Percentiles rank a stretch among this genome's conserved stretches.
These are phyloP conservation scores for Russula griseocarnosa DNA, from an alignment of 768 basidiomycete species.

Conservation along the genomic window DNA sequence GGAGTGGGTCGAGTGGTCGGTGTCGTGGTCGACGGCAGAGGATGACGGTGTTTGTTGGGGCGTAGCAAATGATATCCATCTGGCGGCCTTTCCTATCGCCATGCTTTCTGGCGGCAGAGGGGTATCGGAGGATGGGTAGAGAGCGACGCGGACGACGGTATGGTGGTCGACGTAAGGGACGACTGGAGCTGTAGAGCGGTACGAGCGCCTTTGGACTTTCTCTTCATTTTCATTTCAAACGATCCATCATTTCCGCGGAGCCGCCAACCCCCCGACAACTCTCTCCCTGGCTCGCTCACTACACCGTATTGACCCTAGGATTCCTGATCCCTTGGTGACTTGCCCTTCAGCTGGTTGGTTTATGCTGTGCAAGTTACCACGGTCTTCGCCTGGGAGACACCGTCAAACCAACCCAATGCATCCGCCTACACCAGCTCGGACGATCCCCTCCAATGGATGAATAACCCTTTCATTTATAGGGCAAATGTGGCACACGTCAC, in stretches of 20 bases:
- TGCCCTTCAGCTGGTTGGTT: too few relatives aligned
- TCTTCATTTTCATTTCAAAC: neutral
- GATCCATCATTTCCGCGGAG: conserved; percentile 13
- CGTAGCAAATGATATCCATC: conserved; percentile 25
- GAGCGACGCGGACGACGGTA: neutral
- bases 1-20: conserved; percentile 33
- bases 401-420: too few relatives aligned
- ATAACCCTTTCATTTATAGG: too few relatives aligned
- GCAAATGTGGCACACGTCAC: neutral
- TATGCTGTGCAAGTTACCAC: neutral
- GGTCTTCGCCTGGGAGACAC: too few relatives aligned
- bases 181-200: neutral
- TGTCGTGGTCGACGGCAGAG: conserved; percentile 4
- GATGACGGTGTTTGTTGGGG: conserved; percentile 21
- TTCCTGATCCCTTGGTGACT: too few relatives aligned
- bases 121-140: neutral
- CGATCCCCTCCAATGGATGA: too few relatives aligned
- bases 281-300: neutral
- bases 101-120: conserved; percentile 13
- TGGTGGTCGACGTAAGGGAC: conserved; percentile 7
- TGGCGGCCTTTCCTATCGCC: conserved; percentile 28
- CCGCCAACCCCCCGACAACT: neutral
- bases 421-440: too few relatives aligned
- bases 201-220: neutral
- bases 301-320: too few relatives aligned